Conservation (phyloP, 768 basidiomycete genomes). For the Lactarius deliciosus region DNA sequence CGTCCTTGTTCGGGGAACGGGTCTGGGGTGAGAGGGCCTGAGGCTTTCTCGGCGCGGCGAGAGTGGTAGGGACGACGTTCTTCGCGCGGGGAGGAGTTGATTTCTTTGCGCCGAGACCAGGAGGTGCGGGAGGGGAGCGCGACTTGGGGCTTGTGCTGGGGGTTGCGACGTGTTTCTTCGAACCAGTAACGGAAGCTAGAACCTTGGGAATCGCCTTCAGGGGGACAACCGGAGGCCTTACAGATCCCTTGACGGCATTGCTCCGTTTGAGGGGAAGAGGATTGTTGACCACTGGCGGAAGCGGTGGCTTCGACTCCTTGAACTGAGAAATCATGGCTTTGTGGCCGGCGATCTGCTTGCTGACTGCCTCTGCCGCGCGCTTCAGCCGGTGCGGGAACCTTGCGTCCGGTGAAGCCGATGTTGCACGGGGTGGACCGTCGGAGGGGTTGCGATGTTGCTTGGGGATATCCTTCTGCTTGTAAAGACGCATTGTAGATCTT, state of each 20-base stretch:
- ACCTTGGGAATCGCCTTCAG: background rate
- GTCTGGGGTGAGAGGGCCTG: background rate
- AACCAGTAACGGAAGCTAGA: background rate
- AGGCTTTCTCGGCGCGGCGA: background rate
- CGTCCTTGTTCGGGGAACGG: background rate
- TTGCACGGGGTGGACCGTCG: background rate
- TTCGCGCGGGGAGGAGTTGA: background rate
- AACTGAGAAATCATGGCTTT: constrained; percentile 24
- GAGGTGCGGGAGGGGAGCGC: constrained; percentile 6
- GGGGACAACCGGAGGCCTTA: background rate
- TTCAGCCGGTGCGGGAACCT: constrained; percentile 4
- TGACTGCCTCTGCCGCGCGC: constrained; percentile 21
- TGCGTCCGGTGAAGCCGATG: constrained; percentile 1
- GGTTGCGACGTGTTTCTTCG: background rate
- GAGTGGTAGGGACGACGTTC: background rate
- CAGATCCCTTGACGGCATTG: constrained; percentile 9
- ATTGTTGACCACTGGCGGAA: constrained; percentile 4
- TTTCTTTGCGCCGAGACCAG: constrained; percentile 7
- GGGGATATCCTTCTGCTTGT: constrained; percentile 16
- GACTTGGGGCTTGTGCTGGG: background rate
- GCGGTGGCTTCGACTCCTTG: constrained; percentile 16
- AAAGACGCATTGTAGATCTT: constrained; percentile 25
- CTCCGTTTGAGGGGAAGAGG: background rate
- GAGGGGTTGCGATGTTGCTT: background rate
- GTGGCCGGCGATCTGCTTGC: constrained; percentile 18